Conservation (phyloP, 495 filamentous ascomycete genomes). For the Glarea lozoyensis region DNA sequence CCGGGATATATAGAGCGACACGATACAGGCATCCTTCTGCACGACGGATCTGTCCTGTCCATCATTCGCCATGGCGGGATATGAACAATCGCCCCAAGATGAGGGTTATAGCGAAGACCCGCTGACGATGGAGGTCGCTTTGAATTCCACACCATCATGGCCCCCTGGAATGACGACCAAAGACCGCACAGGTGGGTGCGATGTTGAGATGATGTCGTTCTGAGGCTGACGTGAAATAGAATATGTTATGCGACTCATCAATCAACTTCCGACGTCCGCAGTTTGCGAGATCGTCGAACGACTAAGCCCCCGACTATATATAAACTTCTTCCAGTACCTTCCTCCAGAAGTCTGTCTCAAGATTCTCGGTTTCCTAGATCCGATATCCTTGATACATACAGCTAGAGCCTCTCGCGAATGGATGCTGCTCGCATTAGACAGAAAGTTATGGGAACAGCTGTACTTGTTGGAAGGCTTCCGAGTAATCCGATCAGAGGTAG, state of each 20-base stretch:
- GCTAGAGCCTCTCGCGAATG: slow-evolving; percentile 72
- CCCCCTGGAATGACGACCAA: slow-evolving; percentile 33
- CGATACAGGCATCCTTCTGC: too few relatives aligned
- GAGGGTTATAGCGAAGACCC: slow-evolving; percentile 53
- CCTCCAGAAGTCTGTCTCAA: slow-evolving; percentile 84
- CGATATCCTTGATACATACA: slow-evolving; percentile 64
- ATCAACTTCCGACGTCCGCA: slow-evolving; percentile 63
- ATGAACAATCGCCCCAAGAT: slow-evolving; percentile 31
- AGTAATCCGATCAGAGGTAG: slow-evolving; percentile 55
- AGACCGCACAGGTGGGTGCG: slow-evolving; percentile 39
- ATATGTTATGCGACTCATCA: slow-evolving; percentile 56
- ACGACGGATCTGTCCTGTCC: too few relatives aligned
- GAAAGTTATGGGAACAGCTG: slow-evolving; percentile 74
- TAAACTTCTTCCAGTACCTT: slow-evolving; percentile 79
- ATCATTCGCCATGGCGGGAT: slow-evolving; percentile 17
- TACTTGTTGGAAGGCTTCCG: slow-evolving; percentile 83
- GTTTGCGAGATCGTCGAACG: slow-evolving; percentile 70
- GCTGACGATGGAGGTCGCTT: slow-evolving; percentile 29
- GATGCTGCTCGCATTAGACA: slow-evolving; percentile 73
- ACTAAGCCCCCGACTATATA: slow-evolving; percentile 72
- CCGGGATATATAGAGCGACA: too few relatives aligned
- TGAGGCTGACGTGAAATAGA: slow-evolving; percentile 26
- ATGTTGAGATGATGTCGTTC: background rate
- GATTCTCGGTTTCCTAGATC: slow-evolving; percentile 77
- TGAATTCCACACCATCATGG: slow-evolving; percentile 20